phyloP scores from a whole-genome alignment of 1,139 yeast species.

The Candida pseudoviswanathii region DNA sequence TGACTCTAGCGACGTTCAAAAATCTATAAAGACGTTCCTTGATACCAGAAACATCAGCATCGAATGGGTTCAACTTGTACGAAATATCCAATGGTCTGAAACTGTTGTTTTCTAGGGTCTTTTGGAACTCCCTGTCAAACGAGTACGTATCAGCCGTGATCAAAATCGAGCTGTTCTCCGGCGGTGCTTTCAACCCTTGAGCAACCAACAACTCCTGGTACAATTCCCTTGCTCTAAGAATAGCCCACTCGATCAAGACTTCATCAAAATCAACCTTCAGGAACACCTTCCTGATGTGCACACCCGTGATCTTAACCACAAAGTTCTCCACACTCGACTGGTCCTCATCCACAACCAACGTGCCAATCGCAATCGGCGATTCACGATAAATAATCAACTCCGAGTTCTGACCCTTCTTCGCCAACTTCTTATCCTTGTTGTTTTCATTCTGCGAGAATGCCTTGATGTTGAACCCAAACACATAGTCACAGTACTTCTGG shows the following conservation, averaged over 20 bases:
- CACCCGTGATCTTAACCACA: conserved; percentile 53
- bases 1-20: conserved; percentile 48
- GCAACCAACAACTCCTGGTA: conserved; percentile 29
- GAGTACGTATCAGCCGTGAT: conserved; percentile 49
- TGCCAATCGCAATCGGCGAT: conserved; percentile 65
- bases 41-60: conserved; percentile 6
- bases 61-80: conserved; percentile 33
- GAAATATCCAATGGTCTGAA: conserved; percentile 26
- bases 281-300: conserved; percentile 69
- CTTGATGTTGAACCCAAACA: conserved; percentile 58
- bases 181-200: conserved; percentile 22
- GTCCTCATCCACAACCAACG: conserved; percentile 42
- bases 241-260: conserved; percentile 63
- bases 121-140: conserved; percentile 46
- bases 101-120: conserved; percentile 29
- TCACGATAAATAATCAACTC: conserved; percentile 61
- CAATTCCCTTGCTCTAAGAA: conserved; percentile 48
- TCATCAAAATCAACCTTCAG: conserved; percentile 60
- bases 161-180: conserved; percentile 36
- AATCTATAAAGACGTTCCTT: conserved; percentile 22
- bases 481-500: conserved; percentile 33
- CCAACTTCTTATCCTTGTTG: conserved; percentile 29
- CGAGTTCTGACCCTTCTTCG: conserved; percentile 45
- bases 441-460: conserved; percentile 35
- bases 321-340: conserved; percentile 38